Evolutionary conservation across 2,329 filamentous ascomycete genomes (phyloP).

Genomic region (Fulvia fulva): DNA sequence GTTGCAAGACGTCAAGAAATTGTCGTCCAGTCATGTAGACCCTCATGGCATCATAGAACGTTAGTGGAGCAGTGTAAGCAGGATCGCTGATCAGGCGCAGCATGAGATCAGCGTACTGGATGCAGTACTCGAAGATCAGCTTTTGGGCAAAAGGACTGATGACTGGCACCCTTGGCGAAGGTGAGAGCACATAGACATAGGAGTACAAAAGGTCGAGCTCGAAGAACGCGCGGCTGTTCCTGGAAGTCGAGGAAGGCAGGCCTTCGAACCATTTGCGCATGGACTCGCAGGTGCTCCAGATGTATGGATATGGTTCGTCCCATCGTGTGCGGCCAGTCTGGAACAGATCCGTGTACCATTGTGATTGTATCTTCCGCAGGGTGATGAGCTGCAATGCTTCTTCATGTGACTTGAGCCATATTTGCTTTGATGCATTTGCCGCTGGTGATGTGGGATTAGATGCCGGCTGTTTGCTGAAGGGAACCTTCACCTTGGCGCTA

Average conservation of each 20-base stretch:
- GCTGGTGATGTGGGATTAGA: constrained; percentile 23
- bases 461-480: constrained; percentile 43
- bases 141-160: constrained; percentile 70
- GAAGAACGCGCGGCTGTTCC: constrained; percentile 69
- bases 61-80: constrained; percentile 64
- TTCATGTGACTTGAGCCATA: constrained; percentile 57
- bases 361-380: constrained; percentile 79
- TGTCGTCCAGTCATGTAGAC: constrained; percentile 66
- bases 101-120: constrained; percentile 61
- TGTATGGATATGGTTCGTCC: constrained; percentile 64
- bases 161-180: constrained; percentile 67
- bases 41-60: constrained; percentile 82
- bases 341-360: constrained; percentile 85
- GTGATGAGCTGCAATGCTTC: constrained; percentile 75
- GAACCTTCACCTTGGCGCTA: constrained; percentile 75
- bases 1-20: constrained; percentile 54
- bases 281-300: constrained; percentile 71
- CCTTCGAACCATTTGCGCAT: constrained; percentile 78
- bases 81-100: constrained; percentile 61
- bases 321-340: constrained; percentile 69
- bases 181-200: constrained; percentile 83
- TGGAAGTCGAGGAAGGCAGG: constrained; percentile 63
- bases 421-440: constrained; percentile 27
- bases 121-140: constrained; percentile 24
- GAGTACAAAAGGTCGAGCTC: constrained; percentile 87